phyloP scores from a whole-genome alignment of 192 early-diverging fungal genomes.

The Paraglomus brasilianum region DNA sequence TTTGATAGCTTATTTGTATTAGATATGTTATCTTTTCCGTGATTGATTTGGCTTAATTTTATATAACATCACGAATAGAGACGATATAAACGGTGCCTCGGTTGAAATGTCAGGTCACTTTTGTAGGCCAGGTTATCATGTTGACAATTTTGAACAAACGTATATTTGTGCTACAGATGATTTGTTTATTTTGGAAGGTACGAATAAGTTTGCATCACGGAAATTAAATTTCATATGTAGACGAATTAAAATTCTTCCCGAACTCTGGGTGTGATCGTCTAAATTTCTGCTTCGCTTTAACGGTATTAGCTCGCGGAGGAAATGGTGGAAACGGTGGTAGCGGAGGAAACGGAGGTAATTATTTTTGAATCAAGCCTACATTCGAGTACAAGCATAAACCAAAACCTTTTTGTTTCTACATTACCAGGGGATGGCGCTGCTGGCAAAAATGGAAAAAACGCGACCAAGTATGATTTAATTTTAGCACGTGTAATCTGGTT shows the following conservation, averaged over 20 bases:
- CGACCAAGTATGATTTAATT: constrained; percentile 2
- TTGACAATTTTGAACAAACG: constrained; percentile 1
- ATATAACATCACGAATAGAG: constrained; percentile 15
- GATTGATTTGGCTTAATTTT: neutral
- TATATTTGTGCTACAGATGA: neutral
- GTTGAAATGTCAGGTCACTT: constrained; percentile 11
- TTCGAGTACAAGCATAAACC: constrained; percentile 18
- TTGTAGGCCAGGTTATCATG: neutral
- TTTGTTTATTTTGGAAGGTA: constrained; percentile 21
- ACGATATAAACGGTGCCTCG: constrained; percentile 5
- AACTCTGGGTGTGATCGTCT: neutral
- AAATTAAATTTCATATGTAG: no score
- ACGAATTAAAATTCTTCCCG: no score
- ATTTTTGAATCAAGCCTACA: constrained; percentile 14
- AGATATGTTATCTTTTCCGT: constrained; percentile 5
- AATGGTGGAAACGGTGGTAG: constrained; percentile 17
- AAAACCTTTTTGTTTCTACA: neutral
- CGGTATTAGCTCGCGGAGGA: constrained; percentile 10
- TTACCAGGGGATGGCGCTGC: constrained; percentile 1
- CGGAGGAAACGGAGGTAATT: constrained; percentile 22
- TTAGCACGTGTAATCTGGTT: neutral
- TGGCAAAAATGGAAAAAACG: constrained; percentile 7
- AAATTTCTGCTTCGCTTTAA: neutral
- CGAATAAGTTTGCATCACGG: neutral
- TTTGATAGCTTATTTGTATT: constrained; percentile 8